phyloP scores from a whole-genome alignment of 2,329 filamentous ascomycete genomes.

The Cercospora sojina region DNA sequence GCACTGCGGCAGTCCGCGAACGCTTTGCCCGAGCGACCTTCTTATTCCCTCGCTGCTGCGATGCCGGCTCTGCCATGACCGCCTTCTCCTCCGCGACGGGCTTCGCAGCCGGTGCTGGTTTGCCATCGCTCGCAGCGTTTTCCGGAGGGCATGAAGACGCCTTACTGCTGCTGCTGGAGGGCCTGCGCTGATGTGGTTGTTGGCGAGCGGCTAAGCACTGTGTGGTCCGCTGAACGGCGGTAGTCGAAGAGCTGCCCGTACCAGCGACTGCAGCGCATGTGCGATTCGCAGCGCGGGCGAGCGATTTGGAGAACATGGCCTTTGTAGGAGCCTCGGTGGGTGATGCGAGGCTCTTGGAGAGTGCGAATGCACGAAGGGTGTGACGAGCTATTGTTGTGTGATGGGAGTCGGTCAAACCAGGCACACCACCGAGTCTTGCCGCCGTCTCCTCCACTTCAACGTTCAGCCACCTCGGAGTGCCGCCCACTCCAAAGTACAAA shows the following conservation, averaged over 20 bases:
- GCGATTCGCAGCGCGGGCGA: slow-evolving; percentile 36
- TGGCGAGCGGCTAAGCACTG: slow-evolving; percentile 39
- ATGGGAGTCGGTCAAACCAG: slow-evolving; percentile 5
- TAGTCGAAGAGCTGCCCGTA: slow-evolving; percentile 32
- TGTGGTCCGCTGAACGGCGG: slow-evolving; percentile 31
- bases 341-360: slow-evolving; percentile 8
- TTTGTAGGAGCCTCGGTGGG: neutral
- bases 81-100: slow-evolving; percentile 20
- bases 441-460: slow-evolving; percentile 2
- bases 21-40: slow-evolving; percentile 24
- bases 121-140: slow-evolving; percentile 31
- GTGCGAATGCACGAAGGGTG: neutral
- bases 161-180: slow-evolving; percentile 53
- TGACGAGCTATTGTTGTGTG: neutral
- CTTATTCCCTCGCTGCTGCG: slow-evolving; percentile 23
- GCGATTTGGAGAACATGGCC: slow-evolving; percentile 37
- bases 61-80: slow-evolving; percentile 20
- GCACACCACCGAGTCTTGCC: slow-evolving; percentile 5
- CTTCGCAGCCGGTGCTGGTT: slow-evolving; percentile 34
- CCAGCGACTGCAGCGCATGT: slow-evolving; percentile 27
- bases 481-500: neutral
- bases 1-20: slow-evolving; percentile 17
- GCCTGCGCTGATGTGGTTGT: slow-evolving; percentile 49
- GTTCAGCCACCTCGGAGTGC: neutral
- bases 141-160: slow-evolving; percentile 44